phyloP scores from a whole-genome alignment of 106 monocot species.

The Dendrobium nobile region DNA sequence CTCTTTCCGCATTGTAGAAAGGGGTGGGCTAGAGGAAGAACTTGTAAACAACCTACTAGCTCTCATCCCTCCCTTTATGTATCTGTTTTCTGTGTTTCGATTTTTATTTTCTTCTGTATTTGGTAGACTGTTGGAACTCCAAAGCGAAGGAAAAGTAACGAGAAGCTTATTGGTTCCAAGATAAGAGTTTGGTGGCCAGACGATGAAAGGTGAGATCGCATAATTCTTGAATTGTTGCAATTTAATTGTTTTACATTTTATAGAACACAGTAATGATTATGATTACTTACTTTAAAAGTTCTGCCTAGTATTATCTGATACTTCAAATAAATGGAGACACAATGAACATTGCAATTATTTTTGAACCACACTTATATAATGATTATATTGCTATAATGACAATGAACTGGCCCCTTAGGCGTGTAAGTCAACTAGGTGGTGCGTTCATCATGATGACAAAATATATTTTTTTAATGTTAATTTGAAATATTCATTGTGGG shows the following conservation, averaged over 20 bases:
- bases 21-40: neutral
- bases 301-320: neutral
- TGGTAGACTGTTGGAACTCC: neutral
- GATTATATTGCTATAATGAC: neutral
- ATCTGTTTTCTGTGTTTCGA: neutral
- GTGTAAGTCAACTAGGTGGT: neutral
- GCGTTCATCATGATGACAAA: neutral
- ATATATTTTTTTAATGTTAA: too few species aligned
- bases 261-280: neutral
- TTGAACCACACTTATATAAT: neutral
- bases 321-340: neutral
- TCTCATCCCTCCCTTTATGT: neutral
- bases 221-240: neutral
- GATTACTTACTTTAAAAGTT: neutral
- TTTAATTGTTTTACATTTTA: neutral
- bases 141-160: neutral
- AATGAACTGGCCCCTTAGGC: neutral
- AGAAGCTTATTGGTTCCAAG: conserved; percentile 2
- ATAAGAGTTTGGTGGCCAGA: conserved; percentile 11
- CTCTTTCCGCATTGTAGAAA: neutral
- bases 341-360: neutral
- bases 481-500: too few species aligned
- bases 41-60: neutral
- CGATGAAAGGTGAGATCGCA: conserved; percentile 2
- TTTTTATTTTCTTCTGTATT: conserved; percentile 2